A percentile compares a stretch with the other conserved stretches of the same genome.
These are phyloP conservation scores for Aspergillus fijiensis DNA, from an alignment of 2,329 filamentous ascomycete species.

Conservation along the genomic window DNA sequence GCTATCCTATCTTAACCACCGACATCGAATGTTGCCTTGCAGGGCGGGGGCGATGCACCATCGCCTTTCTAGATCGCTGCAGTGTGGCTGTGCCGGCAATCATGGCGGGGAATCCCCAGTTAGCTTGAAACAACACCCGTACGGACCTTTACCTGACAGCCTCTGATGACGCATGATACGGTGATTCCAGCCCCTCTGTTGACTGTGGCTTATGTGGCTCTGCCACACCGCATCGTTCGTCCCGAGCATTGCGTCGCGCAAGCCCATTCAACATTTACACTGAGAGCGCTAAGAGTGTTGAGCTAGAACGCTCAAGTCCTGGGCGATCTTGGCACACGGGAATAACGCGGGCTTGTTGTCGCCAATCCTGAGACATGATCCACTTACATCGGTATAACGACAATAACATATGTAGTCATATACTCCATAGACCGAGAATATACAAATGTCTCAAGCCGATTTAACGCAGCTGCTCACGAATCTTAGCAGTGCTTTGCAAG, in stretches of 20 bases:
- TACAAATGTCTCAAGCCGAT: too few relatives aligned
- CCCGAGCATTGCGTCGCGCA: neutral
- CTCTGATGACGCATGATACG: conserved; percentile 23
- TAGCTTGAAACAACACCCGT: neutral
- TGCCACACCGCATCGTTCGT: neutral
- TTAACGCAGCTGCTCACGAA: too few relatives aligned
- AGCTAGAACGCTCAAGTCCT: too few relatives aligned
- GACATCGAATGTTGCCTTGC: neutral
- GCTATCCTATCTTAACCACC: neutral
- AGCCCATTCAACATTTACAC: too few relatives aligned
- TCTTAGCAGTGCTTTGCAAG: too few relatives aligned
- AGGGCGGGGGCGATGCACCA: neutral
- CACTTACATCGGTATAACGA: too few relatives aligned
- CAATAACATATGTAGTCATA: too few relatives aligned
- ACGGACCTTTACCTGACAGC: conserved; percentile 1
- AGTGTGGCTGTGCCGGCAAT: conserved; percentile 4
- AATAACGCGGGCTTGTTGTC: neutral
- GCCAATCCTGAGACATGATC: neutral
- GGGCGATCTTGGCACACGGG: neutral
- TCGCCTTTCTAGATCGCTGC: neutral
- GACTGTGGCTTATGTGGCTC: neutral
- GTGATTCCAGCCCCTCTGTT: conserved; percentile 25
- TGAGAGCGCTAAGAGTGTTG: too few relatives aligned
- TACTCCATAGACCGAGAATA: too few relatives aligned
- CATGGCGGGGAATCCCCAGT: neutral